Conservation (phyloP, 116 monocot species). For the Trichopus zeylanicus region DNA sequence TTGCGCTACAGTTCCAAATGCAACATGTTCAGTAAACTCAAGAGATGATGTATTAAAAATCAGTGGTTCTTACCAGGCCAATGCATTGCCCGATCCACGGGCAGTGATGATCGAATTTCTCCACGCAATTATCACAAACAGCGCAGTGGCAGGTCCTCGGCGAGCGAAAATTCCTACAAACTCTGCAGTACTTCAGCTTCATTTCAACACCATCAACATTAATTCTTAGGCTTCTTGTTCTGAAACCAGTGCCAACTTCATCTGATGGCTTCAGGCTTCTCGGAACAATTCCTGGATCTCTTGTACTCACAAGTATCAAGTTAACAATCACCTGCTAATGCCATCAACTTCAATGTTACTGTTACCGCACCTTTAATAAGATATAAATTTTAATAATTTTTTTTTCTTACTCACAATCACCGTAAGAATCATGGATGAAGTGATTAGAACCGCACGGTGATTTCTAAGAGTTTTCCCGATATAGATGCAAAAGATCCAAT, state of each 20-base stretch:
- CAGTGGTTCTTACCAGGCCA: conserved; percentile 36
- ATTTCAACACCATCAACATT: conserved; percentile 30
- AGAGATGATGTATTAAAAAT: no score
- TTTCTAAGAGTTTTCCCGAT: conserved; percentile 1
- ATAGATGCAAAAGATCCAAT: conserved; percentile 49
- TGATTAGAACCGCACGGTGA: not conserved
- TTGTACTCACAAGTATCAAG: conserved; percentile 38
- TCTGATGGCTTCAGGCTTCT: conserved; percentile 13
- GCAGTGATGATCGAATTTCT: conserved; percentile 70
- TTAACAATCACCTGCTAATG: conserved; percentile 30
- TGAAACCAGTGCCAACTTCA: conserved; percentile 6
- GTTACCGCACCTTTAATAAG: no score
- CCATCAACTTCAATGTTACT: no score
- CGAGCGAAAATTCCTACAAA: conserved; percentile 36
- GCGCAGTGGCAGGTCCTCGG: conserved; percentile 50
- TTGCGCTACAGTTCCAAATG: conserved; percentile 26
- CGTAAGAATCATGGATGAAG: conserved; percentile 24
- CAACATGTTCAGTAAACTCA: not conserved
- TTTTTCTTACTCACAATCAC: conserved; percentile 19
- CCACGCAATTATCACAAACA: conserved; percentile 61
- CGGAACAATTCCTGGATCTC: conserved; percentile 54
- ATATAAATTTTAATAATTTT: no score
- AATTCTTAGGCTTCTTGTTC: conserved; percentile 27
- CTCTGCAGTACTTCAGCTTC: conserved; percentile 47
- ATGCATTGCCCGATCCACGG: conserved; percentile 64